Evolutionary conservation across 345 rosid genomes (phyloP).

Genomic region (Pugionium cornutum): DNA sequence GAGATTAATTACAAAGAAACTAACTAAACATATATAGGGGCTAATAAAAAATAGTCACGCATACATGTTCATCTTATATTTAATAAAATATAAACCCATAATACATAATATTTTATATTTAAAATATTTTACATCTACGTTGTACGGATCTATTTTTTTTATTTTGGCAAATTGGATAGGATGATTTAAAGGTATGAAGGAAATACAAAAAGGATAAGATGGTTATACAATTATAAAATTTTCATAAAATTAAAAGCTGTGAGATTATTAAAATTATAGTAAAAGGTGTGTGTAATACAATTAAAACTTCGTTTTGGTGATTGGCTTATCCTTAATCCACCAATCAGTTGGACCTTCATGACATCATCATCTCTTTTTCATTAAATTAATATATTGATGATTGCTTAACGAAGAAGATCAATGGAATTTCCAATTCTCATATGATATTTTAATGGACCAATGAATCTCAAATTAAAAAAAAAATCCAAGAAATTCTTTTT

Average conservation of each 20-base stretch:
- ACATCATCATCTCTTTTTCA: constrained; percentile 27
- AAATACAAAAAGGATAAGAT: not conserved
- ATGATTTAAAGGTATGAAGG: constrained; percentile 9
- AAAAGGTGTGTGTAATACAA: constrained; percentile 33
- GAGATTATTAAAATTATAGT: constrained; percentile 19
- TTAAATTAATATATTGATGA: not conserved
- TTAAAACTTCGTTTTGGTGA: constrained; percentile 17
- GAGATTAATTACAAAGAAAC: constrained; percentile 15
- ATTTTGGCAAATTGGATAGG: constrained; percentile 14
- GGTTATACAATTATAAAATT: not conserved
- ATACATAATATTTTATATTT: too few species aligned
- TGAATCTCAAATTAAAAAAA: constrained; percentile 2
- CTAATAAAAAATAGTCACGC: not conserved
- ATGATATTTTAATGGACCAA: not conserved
- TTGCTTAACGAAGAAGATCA: constrained; percentile 33
- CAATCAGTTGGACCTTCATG: constrained; percentile 35
- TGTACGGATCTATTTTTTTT: not conserved
- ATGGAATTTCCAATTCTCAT: not conserved
- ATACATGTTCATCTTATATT: not conserved
- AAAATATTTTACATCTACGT: too few species aligned
- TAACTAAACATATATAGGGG: not conserved
- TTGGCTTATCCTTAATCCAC: constrained; percentile 44
- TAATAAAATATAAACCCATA: too few species aligned
- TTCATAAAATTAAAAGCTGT: not conserved
- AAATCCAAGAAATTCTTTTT: not conserved